Evolutionary conservation across 495 filamentous ascomycete species (phyloP), one percentile per base, ranked within the genome.

Genomic region (Diplogelasinospora grovesii): DNA sequence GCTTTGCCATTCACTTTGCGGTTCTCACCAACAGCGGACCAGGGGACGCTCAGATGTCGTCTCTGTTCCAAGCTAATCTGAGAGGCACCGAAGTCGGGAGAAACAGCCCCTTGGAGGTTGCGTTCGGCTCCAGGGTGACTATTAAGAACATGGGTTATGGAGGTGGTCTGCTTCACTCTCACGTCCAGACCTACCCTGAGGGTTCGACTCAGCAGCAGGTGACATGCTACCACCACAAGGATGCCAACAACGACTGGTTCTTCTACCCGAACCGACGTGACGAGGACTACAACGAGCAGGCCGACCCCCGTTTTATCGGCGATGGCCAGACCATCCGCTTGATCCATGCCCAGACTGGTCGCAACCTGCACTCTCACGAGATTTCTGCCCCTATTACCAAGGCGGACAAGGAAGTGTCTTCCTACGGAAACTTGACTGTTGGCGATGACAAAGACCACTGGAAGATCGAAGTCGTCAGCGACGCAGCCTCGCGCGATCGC

Each of bases 121-220:
- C 86, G 9, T 67, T 81, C 45, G 92, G 92, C 14, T 98, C 92
- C 20, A 78, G 85, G 30, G 88, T 84, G 8, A 98, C 92, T 1
- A 69, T 98, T 24, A 98, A 98, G 70, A 98, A 98, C 58, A 97
- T 97, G 92, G 92, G 92, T 4, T 98, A 98, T 52, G 92, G 92
- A 36, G 92, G 92, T 57, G 92, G 92, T 48, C 78, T 98, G n/a
- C 78, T 98, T 36, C 92, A 98, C 66, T 95, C 87, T 24, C 93
- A 97, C 68, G 79, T 97, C 48, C 92, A 98, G 63, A 70, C 90
- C 10, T 98, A 85, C 53, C 92, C 92, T 0, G 93, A 98, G 63
- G 92, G 92, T 22, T 97, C 93, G 10, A 63, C 62, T 5, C 92
- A 98, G 63, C 93, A 98, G 54, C 92, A 98, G 62, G 83, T 98